phyloP scores from a whole-genome alignment of 257 asterid genomes.

The Osmanthus fragrans region DNA sequence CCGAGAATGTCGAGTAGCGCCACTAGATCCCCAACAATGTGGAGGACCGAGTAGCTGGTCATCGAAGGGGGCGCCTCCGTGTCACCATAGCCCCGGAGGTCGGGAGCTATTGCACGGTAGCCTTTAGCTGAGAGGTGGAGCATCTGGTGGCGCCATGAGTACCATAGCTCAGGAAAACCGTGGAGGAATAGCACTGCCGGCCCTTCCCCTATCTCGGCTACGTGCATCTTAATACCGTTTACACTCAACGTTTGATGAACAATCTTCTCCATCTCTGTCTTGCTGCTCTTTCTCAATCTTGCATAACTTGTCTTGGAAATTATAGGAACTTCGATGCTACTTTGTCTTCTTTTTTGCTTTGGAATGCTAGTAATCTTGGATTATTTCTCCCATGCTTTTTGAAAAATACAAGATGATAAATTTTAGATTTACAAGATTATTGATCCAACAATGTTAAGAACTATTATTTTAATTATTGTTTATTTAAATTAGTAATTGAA shows the following conservation, averaged over 20 bases:
- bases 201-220: slow-evolving; percentile 44
- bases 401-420: too few species aligned
- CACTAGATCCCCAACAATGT: slow-evolving; percentile 43
- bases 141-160: slow-evolving; percentile 57
- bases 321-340: not conserved
- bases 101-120: slow-evolving; percentile 45
- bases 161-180: slow-evolving; percentile 55
- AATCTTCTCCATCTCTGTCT: slow-evolving; percentile 24
- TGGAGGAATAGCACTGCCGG: slow-evolving; percentile 40
- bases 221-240: slow-evolving; percentile 37
- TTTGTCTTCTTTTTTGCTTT: not conserved
- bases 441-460: too few species aligned
- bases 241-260: slow-evolving; percentile 26
- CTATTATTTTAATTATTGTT: too few species aligned
- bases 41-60: slow-evolving; percentile 32
- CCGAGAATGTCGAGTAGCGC: slow-evolving; percentile 38
- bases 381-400: too few species aligned
- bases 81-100: slow-evolving; percentile 52
- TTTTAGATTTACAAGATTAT: too few species aligned
- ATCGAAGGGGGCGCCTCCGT: slow-evolving; percentile 35
- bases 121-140: slow-evolving; percentile 37
- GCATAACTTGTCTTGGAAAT: not conserved
- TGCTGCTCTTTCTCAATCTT: not conserved
- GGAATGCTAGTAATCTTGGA: not conserved
- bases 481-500: too few species aligned